Evolutionary conservation across 2,329 filamentous ascomycete species (phyloP).

Genomic region (Zalaria obscura): DNA sequence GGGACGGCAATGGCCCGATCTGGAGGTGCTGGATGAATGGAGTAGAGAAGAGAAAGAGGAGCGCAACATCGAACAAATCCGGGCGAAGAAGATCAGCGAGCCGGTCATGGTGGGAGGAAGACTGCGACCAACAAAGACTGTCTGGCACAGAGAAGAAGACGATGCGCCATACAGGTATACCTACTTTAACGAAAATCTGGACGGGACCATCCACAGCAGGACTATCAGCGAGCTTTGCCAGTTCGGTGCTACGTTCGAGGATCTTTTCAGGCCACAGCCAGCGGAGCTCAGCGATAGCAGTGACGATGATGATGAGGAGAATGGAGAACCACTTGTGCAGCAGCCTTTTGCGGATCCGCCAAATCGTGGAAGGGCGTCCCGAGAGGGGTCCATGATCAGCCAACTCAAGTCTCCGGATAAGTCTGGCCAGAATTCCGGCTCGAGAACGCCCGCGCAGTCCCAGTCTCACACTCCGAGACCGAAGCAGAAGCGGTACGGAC

Average conservation of each 20-base stretch:
- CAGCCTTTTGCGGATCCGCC: slow-evolving; percentile 12
- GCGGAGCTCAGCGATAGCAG: slow-evolving; percentile 52
- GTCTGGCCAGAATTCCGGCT: slow-evolving; percentile 19
- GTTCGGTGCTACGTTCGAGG: slow-evolving; percentile 66
- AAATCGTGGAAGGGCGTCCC: slow-evolving; percentile 7
- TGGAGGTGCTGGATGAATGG: slow-evolving; percentile 78
- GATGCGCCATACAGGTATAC: slow-evolving; percentile 91
- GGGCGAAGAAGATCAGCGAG: slow-evolving; percentile 85
- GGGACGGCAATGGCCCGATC: slow-evolving; percentile 66
- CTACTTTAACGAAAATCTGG: slow-evolving; percentile 96
- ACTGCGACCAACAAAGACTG: slow-evolving; percentile 59
- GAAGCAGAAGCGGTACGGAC: slow-evolving; percentile 41
- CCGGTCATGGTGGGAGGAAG: slow-evolving; percentile 85
- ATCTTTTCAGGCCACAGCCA: slow-evolving; percentile 84
- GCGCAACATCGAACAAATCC: slow-evolving; percentile 59
- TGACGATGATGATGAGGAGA: slow-evolving; percentile 48
- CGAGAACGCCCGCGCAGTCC: slow-evolving; percentile 12
- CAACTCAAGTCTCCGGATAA: slow-evolving; percentile 5
- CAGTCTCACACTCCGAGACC: slow-evolving; percentile 7
- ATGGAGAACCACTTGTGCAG: slow-evolving; percentile 20
- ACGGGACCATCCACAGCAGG: slow-evolving; percentile 90
- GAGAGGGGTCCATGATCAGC: background rate
- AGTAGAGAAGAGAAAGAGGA: slow-evolving; percentile 79
- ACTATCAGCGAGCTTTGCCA: slow-evolving; percentile 88
- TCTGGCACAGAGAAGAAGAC: slow-evolving; percentile 79